Evolutionary conservation across 2,329 filamentous ascomycete genomes (phyloP).

Genomic region (Alternaria ethzedia): DNA sequence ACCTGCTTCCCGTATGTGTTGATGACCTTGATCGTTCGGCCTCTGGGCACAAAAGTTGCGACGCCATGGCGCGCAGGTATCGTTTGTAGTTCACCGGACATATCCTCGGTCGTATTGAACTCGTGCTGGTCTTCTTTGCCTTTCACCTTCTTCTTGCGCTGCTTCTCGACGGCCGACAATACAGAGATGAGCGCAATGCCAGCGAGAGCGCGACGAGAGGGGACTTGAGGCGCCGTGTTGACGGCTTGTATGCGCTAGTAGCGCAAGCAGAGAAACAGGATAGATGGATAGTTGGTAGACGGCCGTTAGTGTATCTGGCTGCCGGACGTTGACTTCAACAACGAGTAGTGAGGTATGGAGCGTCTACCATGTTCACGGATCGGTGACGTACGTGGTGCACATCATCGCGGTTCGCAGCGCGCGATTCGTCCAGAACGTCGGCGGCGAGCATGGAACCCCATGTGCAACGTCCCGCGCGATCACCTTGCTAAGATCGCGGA

Average conservation of each 20-base stretch:
- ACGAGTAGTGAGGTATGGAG: slow-evolving; percentile 12
- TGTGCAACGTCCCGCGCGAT: slow-evolving; percentile 22
- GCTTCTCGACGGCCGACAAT: slow-evolving; percentile 42
- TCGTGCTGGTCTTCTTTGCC: slow-evolving; percentile 11
- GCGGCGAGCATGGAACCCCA: slow-evolving; percentile 28
- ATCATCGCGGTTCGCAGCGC: slow-evolving; percentile 4
- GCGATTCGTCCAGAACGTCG: slow-evolving; percentile 16
- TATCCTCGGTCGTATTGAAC: slow-evolving; percentile 31
- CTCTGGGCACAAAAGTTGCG: slow-evolving; percentile 58
- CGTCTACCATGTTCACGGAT: slow-evolving; percentile 13
- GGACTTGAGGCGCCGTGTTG: slow-evolving; percentile 41
- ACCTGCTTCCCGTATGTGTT: slow-evolving; percentile 60
- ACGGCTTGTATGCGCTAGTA: slow-evolving; percentile 4
- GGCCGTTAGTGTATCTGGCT: slow-evolving; percentile 2
- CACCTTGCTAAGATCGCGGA: slow-evolving; percentile 18
- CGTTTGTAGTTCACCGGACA: slow-evolving; percentile 52
- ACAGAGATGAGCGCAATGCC: slow-evolving; percentile 44
- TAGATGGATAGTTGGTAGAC: not conserved
- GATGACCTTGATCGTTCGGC: slow-evolving; percentile 57
- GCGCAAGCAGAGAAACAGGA: slow-evolving; percentile 5
- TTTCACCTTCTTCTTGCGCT: slow-evolving; percentile 33
- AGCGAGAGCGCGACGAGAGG: slow-evolving; percentile 44
- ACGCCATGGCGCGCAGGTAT: slow-evolving; percentile 59
- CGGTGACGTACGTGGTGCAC: slow-evolving; percentile 23
- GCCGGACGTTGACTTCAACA: slow-evolving; percentile 6